phyloP scores from a whole-genome alignment of 306 rosid species.

The Boehmeria nivea region DNA sequence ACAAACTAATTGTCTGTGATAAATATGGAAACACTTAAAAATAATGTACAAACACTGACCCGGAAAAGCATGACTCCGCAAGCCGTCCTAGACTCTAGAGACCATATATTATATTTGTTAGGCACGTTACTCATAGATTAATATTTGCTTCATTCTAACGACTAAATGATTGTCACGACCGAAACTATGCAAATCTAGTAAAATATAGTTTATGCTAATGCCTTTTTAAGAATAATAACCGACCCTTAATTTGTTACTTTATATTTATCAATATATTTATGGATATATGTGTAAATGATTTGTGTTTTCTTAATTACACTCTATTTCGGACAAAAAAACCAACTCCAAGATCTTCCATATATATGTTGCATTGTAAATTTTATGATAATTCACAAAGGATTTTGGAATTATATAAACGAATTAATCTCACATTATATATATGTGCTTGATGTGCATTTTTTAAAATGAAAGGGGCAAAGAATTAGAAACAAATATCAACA shows the following conservation, averaged over 20 bases:
- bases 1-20: too few species aligned
- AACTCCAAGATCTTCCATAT: constrained; percentile 4
- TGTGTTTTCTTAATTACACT: not conserved
- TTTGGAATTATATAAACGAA: not conserved
- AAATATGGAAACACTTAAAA: too few species aligned
- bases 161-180: constrained; percentile 11
- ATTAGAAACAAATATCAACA: too few species aligned
- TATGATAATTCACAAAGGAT: not conserved
- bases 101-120: too few species aligned
- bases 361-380: not conserved
- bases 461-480: too few species aligned
- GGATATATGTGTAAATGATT: too few species aligned
- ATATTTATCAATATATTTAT: not conserved
- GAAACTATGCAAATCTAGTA: too few species aligned
- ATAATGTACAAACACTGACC: too few species aligned
- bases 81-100: too few species aligned
- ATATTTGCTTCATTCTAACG: constrained; percentile 1
- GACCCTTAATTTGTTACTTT: not conserved
- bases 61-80: too few species aligned
- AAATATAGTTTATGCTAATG: constrained; percentile 3
- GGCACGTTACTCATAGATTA: too few species aligned
- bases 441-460: too few species aligned
- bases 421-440: not conserved
- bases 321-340: constrained; percentile 8
- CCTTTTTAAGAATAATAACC: not conserved